A percentile compares a stretch with the other conserved stretches of the same genome.
Conservation (phyloP, 495 filamentous ascomycete genomes). For the Trichoderma gamsii region DNA sequence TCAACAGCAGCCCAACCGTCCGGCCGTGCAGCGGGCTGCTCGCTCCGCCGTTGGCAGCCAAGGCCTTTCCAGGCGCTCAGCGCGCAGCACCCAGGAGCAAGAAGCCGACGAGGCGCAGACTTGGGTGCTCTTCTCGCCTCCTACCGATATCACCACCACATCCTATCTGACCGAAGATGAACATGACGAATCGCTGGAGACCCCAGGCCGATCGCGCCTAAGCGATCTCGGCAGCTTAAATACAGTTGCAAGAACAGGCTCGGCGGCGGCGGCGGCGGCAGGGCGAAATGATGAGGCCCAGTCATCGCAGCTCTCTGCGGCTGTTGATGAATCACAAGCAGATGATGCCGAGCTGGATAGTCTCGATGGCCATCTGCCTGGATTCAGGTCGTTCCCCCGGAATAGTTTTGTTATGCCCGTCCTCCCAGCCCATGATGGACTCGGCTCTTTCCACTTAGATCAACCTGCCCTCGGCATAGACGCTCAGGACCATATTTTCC, state of each 20-base stretch:
- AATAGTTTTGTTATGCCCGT: conserved; percentile 44
- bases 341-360: conserved; percentile 83
- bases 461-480: conserved; percentile 33
- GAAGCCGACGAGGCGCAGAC: conserved; percentile 67
- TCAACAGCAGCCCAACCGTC: conserved; percentile 67
- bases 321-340: conserved; percentile 46
- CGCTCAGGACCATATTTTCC: conserved; percentile 75
- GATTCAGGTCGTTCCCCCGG: conserved; percentile 61
- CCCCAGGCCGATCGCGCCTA: conserved; percentile 65
- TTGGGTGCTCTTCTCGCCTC: conserved; percentile 91
- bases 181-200: conserved; percentile 57
- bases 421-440: conserved; percentile 83
- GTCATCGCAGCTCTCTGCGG: conserved; percentile 36
- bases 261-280: conserved; percentile 22
- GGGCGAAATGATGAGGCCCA: conserved; percentile 36
- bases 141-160: conserved; percentile 54
- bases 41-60: conserved; percentile 33
- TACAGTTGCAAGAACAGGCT: conserved; percentile 47
- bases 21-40: conserved; percentile 51
- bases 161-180: conserved; percentile 58
- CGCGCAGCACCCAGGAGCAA: conserved; percentile 5
- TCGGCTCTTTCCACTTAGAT: conserved; percentile 67
- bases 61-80: background rate
- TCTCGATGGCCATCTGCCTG: conserved; percentile 80
- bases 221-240: conserved; percentile 83